Conservation (phyloP, 2,329 filamentous ascomycete species). For the Monosporascus sp. region DNA sequence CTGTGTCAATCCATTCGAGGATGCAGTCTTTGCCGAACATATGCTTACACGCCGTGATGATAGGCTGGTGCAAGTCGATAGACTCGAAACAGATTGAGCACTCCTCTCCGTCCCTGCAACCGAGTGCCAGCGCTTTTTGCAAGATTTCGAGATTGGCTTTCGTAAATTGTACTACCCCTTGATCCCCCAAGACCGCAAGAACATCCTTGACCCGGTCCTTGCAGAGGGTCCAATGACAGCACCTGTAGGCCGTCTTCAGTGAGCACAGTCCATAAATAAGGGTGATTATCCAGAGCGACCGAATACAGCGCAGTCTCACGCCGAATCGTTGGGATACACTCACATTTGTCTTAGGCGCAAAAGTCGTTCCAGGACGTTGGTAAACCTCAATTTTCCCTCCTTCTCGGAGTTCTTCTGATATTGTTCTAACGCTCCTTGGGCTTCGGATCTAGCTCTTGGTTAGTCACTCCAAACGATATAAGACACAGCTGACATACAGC, state of each 20-base stretch:
- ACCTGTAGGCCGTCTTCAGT: slow-evolving; percentile 33
- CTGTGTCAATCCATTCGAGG: slow-evolving; percentile 55
- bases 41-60: slow-evolving; percentile 84
- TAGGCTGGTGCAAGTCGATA: slow-evolving; percentile 53
- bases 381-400: slow-evolving; percentile 53
- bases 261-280: neutral
- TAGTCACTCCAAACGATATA: slow-evolving; percentile 9
- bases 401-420: slow-evolving; percentile 44
- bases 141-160: slow-evolving; percentile 66
- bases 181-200: slow-evolving; percentile 60
- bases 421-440: slow-evolving; percentile 62
- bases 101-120: slow-evolving; percentile 75
- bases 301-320: slow-evolving; percentile 15
- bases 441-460: slow-evolving; percentile 52
- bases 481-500: slow-evolving; percentile 39
- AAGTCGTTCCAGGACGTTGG: slow-evolving; percentile 72
- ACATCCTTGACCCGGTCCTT: slow-evolving; percentile 69
- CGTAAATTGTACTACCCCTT: slow-evolving; percentile 64
- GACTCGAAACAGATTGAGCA: slow-evolving; percentile 77
- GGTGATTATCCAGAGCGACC: slow-evolving; percentile 9
- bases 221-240: slow-evolving; percentile 83
- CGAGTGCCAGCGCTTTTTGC: slow-evolving; percentile 69
- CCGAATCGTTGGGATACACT: slow-evolving; percentile 22
- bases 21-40: slow-evolving; percentile 73
- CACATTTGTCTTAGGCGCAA: slow-evolving; percentile 73